Conservation (phyloP, 345 rosid genomes). For the Firmiana major region DNA sequence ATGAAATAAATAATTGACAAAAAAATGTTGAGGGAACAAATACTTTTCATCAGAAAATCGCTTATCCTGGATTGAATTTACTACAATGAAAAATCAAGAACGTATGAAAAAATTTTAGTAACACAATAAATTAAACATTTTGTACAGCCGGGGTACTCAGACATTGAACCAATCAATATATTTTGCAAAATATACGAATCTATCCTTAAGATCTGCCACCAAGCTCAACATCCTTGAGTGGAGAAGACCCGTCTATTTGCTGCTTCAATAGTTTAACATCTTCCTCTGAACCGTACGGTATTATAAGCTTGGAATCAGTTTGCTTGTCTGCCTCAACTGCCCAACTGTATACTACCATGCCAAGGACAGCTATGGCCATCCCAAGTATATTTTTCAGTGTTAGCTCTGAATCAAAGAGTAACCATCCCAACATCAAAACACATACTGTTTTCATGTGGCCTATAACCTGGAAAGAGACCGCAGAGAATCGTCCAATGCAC, state of each 20-base stretch:
- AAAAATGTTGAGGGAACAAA: neutral
- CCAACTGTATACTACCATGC: conserved; percentile 39
- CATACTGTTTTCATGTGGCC: conserved; percentile 54
- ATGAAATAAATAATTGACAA: neutral
- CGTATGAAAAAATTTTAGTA: neutral
- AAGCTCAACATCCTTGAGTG: conserved; percentile 24
- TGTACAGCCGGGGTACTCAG: neutral
- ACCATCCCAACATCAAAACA: conserved; percentile 37
- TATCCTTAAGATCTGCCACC: conserved; percentile 20
- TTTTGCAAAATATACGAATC: neutral
- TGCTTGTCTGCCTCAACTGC: conserved; percentile 30
- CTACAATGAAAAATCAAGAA: neutral
- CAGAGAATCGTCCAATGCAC: conserved; percentile 51
- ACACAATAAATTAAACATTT: neutral
- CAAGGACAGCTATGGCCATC: conserved; percentile 37
- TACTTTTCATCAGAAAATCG: neutral
- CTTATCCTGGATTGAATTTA: neutral
- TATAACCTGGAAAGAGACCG: conserved; percentile 42
- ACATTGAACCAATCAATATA: conserved; percentile 2
- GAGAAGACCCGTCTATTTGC: neutral
- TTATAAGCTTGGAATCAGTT: neutral
- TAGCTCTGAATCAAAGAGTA: conserved; percentile 41
- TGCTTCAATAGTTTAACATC: conserved; percentile 18
- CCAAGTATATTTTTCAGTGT: conserved; percentile 38
- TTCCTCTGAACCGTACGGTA: conserved; percentile 17